Conservation (phyloP, 108 stramenopile species). For the Hondaea fermentalgiana region DNA sequence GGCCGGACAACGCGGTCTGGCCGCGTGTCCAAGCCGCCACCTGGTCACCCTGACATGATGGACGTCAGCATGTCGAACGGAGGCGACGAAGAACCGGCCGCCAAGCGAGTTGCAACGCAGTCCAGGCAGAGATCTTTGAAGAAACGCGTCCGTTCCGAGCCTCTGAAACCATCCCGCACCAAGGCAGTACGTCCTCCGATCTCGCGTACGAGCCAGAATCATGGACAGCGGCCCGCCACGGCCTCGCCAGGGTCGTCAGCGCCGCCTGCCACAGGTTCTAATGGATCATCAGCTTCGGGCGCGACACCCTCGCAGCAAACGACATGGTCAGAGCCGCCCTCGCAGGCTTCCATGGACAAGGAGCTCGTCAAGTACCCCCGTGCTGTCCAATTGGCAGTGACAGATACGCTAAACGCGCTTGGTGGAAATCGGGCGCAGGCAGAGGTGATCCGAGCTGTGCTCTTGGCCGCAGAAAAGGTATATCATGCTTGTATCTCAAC, state of each 20-base stretch:
- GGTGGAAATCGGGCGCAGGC: not conserved
- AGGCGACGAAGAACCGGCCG: not conserved
- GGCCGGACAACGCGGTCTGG: not conserved
- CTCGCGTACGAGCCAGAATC: too few species aligned
- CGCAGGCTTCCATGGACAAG: not conserved
- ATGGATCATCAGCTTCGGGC: not conserved
- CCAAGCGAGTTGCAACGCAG: not conserved
- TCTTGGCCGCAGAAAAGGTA: not conserved
- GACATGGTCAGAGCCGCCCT: not conserved
- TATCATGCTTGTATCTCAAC: not conserved
- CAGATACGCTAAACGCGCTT: not conserved
- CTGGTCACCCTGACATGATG: not conserved
- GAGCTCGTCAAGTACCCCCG: not conserved
- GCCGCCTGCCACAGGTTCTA: not conserved
- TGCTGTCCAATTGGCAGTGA: not conserved
- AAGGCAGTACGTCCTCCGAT: not conserved
- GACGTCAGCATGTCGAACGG: not conserved
- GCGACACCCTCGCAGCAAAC: not conserved
- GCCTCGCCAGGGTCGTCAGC: too few species aligned
- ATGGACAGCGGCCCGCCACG: too few species aligned
- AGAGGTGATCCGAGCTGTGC: not conserved
- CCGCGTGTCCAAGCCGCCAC: not conserved
- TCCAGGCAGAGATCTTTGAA: not conserved
- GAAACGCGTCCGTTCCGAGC: not conserved
- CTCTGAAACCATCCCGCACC: not conserved